A percentile compares a stretch with the other conserved stretches of the same genome.
Evolutionary conservation across 2,329 filamentous ascomycete species (phyloP).

Genomic region (Curvularia sp.): DNA sequence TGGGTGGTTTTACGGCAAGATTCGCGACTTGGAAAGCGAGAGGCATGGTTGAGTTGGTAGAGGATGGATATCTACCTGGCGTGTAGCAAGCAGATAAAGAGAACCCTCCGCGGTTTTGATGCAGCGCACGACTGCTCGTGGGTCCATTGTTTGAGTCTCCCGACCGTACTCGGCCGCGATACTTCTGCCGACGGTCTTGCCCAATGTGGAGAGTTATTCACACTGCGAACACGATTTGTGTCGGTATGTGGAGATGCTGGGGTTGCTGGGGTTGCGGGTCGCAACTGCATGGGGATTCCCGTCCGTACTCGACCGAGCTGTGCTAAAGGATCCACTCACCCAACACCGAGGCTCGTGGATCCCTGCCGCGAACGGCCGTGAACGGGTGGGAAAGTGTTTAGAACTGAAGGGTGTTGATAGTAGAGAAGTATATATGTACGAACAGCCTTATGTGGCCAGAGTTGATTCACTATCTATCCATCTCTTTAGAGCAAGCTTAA

Average conservation of each 20-base stretch:
- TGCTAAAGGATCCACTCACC: background rate
- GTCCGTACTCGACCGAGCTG: conserved; percentile 18
- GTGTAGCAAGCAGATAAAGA: background rate
- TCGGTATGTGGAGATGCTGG: conserved; percentile 12
- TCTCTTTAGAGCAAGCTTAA: background rate
- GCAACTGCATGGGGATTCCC: background rate
- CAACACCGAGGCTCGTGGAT: conserved; percentile 3
- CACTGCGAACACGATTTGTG: background rate
- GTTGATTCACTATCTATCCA: background rate
- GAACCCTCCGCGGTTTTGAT: conserved; percentile 7
- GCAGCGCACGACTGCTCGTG: background rate
- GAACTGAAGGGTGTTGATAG: background rate
- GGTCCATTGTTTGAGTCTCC: background rate
- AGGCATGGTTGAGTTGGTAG: conserved; percentile 2
- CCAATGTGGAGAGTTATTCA: background rate
- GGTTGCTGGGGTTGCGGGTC: background rate
- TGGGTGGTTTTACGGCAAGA: conserved; percentile 16
- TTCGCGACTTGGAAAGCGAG: conserved; percentile 19
- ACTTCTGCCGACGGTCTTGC: background rate
- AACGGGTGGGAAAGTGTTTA: conserved; percentile 11
- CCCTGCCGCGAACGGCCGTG: conserved; percentile 12
- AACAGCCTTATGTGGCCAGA: background rate
- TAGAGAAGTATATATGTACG: conserved; percentile 4
- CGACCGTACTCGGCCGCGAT: conserved; percentile 16
- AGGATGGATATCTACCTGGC: background rate